Evolutionary conservation across 192 early-diverging fungal species (phyloP).

Genomic region (Chytriomyces hyalinus): DNA sequence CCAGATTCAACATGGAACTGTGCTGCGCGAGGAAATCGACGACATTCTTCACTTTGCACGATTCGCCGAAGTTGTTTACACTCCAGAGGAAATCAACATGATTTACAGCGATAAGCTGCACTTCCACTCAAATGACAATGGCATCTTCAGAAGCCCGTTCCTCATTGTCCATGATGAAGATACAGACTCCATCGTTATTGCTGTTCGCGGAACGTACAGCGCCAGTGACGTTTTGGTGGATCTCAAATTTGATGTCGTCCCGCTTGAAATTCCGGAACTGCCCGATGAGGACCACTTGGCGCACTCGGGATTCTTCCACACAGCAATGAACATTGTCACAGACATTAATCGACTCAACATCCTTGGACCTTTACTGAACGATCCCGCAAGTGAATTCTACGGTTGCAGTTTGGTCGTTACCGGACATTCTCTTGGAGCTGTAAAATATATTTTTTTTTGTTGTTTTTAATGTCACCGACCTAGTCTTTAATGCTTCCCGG

Average conservation of each 20-base stretch:
- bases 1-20: constrained; percentile 13
- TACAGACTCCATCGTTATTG: constrained; percentile 47
- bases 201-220: constrained; percentile 52
- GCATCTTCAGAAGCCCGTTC: constrained; percentile 48
- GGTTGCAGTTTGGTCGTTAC: constrained; percentile 44
- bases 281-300: constrained; percentile 32
- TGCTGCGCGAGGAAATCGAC: constrained; percentile 41
- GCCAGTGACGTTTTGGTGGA: constrained; percentile 50
- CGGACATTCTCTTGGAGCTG: constrained; percentile 51
- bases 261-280: constrained; percentile 43
- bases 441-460: background rate
- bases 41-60: constrained; percentile 48
- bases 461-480: background rate
- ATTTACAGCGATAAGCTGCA: constrained; percentile 22
- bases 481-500: background rate
- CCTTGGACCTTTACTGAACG: constrained; percentile 28
- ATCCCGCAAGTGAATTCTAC: constrained; percentile 19
- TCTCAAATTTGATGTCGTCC: constrained; percentile 46
- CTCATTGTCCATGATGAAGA: constrained; percentile 48
- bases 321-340: constrained; percentile 42
- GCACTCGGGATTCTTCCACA: constrained; percentile 44
- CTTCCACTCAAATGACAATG: constrained; percentile 34
- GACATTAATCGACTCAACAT: constrained; percentile 35
- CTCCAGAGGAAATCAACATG: constrained; percentile 31
- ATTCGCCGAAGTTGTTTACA: constrained; percentile 52